Conservation (phyloP, 2,329 filamentous ascomycete species). For the Xylariaceae sp. region DNA sequence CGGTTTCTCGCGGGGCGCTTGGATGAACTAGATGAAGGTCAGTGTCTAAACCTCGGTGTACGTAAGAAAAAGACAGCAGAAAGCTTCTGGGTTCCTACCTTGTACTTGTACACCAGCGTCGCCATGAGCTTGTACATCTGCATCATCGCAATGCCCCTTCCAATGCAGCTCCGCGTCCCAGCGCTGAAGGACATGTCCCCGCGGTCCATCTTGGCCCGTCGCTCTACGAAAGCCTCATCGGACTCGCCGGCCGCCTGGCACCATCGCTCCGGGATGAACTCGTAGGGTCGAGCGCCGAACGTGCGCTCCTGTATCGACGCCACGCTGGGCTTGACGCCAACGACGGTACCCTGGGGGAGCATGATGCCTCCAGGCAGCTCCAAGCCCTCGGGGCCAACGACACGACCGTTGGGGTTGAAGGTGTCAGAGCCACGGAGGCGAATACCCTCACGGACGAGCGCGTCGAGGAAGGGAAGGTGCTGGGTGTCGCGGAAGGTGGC, state of each 20-base stretch:
- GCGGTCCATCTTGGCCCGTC: conserved; percentile 2
- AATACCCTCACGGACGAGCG: conserved; percentile 5
- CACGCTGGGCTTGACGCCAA: conserved; percentile 4
- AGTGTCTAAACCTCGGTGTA: too few relatives aligned
- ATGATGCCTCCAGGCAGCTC: conserved; percentile 1
- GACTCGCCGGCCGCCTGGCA: conserved; percentile 1
- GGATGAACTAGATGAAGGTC: background rate
- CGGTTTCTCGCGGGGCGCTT: background rate
- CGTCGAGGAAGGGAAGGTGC: conserved; percentile 4
- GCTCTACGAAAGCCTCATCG: background rate
- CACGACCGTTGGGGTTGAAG: conserved; percentile 4
- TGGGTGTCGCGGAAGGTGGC: conserved; percentile 3
- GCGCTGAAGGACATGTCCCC: conserved; percentile 4
- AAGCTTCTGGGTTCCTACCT: background rate
- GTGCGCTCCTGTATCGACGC: conserved; percentile 1
- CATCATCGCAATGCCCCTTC: conserved; percentile 4
- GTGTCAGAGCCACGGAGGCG: conserved; percentile 1
- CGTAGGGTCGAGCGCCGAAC: conserved; percentile 2
- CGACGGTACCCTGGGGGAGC: conserved; percentile 4
- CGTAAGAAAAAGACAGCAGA: too few relatives aligned
- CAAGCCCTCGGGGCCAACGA: background rate
- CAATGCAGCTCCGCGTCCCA: conserved; percentile 4
- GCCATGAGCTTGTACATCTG: conserved; percentile 7
- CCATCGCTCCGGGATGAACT: conserved; percentile 6
- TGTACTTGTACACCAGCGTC: conserved; percentile 2